A percentile compares a stretch with the other conserved stretches of the same genome.
Conservation (phyloP, 768 basidiomycete species). For the Brasilioporus rufonigricans region DNA sequence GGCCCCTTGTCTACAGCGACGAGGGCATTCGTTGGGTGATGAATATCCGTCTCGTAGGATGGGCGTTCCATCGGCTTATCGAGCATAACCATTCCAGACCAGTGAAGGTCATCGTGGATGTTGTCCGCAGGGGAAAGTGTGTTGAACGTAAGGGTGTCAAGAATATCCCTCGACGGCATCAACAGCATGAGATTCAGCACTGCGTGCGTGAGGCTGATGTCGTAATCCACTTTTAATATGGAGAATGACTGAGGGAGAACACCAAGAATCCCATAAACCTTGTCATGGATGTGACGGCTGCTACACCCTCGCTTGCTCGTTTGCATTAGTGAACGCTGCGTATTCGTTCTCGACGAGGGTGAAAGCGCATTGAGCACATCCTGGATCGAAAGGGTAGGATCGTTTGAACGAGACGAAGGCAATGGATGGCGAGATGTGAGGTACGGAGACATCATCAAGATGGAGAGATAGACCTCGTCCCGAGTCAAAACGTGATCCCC, state of each 20-base stretch:
- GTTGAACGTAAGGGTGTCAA: constrained; percentile 15
- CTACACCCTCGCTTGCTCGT: constrained; percentile 3
- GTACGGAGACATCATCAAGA: constrained; percentile 12
- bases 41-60: constrained; percentile 5
- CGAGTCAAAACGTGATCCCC: constrained; percentile 6
- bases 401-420: neutral
- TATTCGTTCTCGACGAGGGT: constrained; percentile 1
- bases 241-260: neutral
- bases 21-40: constrained; percentile 2
- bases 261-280: constrained; percentile 13
- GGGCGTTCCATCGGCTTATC: constrained; percentile 9
- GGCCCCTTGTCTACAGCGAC: neutral
- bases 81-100: constrained; percentile 13
- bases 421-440: neutral
- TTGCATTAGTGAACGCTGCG: constrained; percentile 11
- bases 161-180: constrained; percentile 7
- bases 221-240: constrained; percentile 1
- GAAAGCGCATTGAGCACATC: constrained; percentile 9
- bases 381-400: constrained; percentile 1
- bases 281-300: neutral
- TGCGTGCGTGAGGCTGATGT: neutral
- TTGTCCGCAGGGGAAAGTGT: neutral
- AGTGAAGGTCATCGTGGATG: neutral
- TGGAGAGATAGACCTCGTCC: constrained; percentile 3
- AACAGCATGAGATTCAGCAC: constrained; percentile 5